phyloP scores from a whole-genome alignment of 305 asterid species.

The Fraxinus floribunda region DNA sequence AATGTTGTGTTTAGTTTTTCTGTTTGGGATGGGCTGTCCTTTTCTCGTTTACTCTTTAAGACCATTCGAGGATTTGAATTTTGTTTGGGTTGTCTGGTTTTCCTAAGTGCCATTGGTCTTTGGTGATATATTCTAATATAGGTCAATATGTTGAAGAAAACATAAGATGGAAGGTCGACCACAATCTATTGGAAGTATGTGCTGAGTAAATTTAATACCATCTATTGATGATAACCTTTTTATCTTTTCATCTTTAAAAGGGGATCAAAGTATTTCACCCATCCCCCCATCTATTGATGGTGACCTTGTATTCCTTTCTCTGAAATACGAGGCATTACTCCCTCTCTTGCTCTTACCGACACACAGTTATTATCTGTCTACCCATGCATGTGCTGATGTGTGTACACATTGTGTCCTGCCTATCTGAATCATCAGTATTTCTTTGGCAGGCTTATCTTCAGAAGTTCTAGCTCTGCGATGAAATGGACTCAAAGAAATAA shows the following conservation, averaged over 20 bases:
- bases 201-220: background rate
- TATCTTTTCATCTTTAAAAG: background rate
- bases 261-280: background rate
- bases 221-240: background rate
- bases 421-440: background rate
- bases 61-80: background rate
- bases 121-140: background rate
- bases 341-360: background rate
- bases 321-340: background rate
- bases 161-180: background rate
- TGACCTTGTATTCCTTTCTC: background rate
- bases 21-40: background rate
- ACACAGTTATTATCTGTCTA: constrained; percentile 4
- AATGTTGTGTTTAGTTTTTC: background rate
- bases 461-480: constrained; percentile 57
- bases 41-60: background rate
- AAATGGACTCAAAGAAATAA: constrained; percentile 67
- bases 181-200: background rate
- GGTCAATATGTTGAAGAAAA: background rate
- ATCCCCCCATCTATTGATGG: background rate
- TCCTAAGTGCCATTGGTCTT: background rate
- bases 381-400: background rate
- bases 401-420: background rate
- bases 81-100: background rate
- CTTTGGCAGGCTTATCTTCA: constrained; percentile 53